Evolutionary conservation across 257 asterid genomes (phyloP).

Genomic region (Solanum chiquidenum): DNA sequence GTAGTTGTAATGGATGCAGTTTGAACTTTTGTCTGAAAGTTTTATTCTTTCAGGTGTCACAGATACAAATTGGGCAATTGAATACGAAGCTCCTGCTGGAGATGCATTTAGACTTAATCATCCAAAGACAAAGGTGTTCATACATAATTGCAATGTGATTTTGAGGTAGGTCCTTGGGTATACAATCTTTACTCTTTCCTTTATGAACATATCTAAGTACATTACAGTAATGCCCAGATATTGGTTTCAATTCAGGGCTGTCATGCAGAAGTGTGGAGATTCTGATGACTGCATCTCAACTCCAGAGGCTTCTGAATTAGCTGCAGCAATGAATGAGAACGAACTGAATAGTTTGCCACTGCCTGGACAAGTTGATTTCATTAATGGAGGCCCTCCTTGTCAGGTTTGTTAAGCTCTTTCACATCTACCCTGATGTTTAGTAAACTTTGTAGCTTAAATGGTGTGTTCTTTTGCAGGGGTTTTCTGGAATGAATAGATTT

Average conservation of each 20-base stretch:
- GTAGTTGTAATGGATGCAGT: not conserved
- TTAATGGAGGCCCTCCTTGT: conserved; percentile 98
- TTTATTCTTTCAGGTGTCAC: conserved; percentile 42
- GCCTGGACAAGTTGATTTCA: conserved; percentile 93
- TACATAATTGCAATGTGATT: conserved; percentile 85
- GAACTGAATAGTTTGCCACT: conserved; percentile 72
- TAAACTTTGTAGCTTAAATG: not conserved
- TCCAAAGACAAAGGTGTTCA: conserved; percentile 62
- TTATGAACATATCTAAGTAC: not conserved
- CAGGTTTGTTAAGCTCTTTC: conserved; percentile 45
- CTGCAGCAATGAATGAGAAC: conserved; percentile 34
- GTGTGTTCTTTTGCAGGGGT: conserved; percentile 49
- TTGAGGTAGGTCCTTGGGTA: conserved; percentile 40
- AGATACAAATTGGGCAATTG: conserved; percentile 89
- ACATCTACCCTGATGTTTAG: conserved; percentile 4
- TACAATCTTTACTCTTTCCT: not conserved
- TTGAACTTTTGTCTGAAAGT: not conserved
- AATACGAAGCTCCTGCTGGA: conserved; percentile 89
- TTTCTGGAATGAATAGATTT: conserved; percentile 96
- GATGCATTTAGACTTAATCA: conserved; percentile 91
- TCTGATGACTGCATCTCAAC: conserved; percentile 81
- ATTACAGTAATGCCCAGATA: not conserved
- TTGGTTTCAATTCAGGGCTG: conserved; percentile 48
- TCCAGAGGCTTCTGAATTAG: conserved; percentile 81
- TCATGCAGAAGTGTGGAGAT: conserved; percentile 91